These are phyloP conservation scores for Nicotiana benthamiana DNA, from an alignment of 257 asterid genomes.

Conservation along the genomic window DNA sequence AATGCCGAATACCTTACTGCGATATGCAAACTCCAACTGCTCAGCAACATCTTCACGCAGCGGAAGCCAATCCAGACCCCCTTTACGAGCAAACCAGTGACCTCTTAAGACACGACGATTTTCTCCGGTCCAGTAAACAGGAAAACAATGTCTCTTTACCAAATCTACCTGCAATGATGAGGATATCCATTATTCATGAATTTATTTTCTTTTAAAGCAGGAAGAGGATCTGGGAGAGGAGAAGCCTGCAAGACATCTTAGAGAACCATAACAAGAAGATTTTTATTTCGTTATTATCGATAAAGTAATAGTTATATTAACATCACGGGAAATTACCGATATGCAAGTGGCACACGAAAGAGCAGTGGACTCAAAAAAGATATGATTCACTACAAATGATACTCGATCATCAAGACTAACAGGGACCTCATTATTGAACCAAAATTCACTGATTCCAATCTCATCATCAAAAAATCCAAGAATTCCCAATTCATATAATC, in stretches of 20 bases:
- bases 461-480: too few species aligned
- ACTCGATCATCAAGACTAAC: neutral
- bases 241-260: neutral
- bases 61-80: conserved; percentile 96
- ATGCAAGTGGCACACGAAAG: neutral
- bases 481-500: too few species aligned
- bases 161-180: conserved; percentile 66
- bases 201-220: neutral
- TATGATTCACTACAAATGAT: neutral
- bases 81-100: conserved; percentile 98
- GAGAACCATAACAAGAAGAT: neutral
- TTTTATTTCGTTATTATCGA: neutral
- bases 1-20: conserved; percentile 35
- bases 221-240: neutral
- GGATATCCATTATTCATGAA: neutral
- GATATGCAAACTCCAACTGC: conserved; percentile 93
- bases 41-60: conserved; percentile 92
- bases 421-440: neutral
- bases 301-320: neutral
- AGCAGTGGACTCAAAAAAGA: neutral
- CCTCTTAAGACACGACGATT: conserved; percentile 87
- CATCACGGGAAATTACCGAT: neutral
- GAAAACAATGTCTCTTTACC: conserved; percentile 85
- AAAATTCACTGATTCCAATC: neutral
- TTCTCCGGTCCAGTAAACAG: conserved; percentile 97